Base-by-base conservation (phyloP, 805 yeast genomes). In the Blastobotrys americana region DNA sequence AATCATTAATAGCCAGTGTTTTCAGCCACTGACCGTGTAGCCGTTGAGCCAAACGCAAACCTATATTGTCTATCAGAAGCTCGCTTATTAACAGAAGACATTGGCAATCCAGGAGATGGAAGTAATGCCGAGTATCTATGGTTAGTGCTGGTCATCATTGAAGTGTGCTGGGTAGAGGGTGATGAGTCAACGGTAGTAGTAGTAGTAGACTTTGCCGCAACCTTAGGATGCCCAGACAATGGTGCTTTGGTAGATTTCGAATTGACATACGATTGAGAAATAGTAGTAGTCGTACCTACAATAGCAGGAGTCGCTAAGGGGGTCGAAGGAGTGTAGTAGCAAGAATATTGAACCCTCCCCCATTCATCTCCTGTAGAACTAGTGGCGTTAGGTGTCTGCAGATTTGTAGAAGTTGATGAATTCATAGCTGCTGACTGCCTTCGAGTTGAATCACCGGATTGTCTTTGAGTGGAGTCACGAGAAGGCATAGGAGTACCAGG, bases 91-190 rank as follows among this genome's bases (percentile, higher is more conserved):
- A 27, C n/a, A 6, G 37, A 16, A 17, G 27, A 17, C 15, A 37
- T 37, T 18, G 40, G 15, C n/a, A 28, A 16, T 15, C 41, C 20
- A 9, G 15, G n/a, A 6, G 40, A n/a, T 6, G 15, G 41, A 19
- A 34, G 18, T 20, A 31, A 22, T 37, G 37, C 19, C 17, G 41
- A 22, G 13, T 31, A n/a, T 37, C 37, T 6, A 37, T 31, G 33
- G 10, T 25, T 13, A n/a, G n/a, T n/a, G n/a, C n/a, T n/a, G n/a
- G n/a, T n/a, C n/a, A n/a, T n/a, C n/a, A n/a, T n/a, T n/a, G n/a
- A n/a, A n/a, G n/a, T n/a, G n/a, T n/a, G n/a, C n/a, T n/a, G n/a
- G n/a, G n/a, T n/a, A n/a, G n/a, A n/a, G n/a, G n/a, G n/a, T n/a
- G n/a, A n/a, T n/a, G n/a, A n/a, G n/a, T n/a, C n/a, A n/a, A n/a